Evolutionary conservation across 768 basidiomycete genomes (phyloP).

Genomic region (Leccinellum rugosiceps): DNA sequence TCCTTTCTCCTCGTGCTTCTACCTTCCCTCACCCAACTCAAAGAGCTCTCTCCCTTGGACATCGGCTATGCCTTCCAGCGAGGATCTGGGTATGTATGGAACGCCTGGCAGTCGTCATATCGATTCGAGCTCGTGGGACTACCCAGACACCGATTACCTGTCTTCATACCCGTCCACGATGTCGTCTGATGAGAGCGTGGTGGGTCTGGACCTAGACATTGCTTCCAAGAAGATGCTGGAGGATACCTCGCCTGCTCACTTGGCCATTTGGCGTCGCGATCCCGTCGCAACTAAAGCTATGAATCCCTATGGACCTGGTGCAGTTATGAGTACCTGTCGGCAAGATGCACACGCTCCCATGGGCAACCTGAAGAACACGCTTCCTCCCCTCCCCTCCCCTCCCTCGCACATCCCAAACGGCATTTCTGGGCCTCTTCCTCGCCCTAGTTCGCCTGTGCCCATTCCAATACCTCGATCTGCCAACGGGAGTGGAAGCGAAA

Average conservation of each 20-base stretch:
- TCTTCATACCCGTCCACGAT: constrained; percentile 47
- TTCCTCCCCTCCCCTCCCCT: constrained; percentile 12
- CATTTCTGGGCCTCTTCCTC: constrained; percentile 18
- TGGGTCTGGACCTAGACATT: constrained; percentile 30
- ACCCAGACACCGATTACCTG: constrained; percentile 44
- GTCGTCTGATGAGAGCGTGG: constrained; percentile 32
- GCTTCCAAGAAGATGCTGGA: constrained; percentile 32
- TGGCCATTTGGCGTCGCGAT: constrained; percentile 34
- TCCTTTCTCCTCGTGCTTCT: constrained; percentile 56
- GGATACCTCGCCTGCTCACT: constrained; percentile 28
- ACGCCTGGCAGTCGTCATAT: constrained; percentile 49
- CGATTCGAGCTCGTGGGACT: constrained; percentile 48
- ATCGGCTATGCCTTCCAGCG: constrained; percentile 36
- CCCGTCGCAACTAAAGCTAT: constrained; percentile 23
- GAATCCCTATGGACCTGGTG: constrained; percentile 23
- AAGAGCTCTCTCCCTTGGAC: constrained; percentile 35
- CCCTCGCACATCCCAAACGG: constrained; percentile 7
- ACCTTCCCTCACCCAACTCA: constrained; percentile 44
- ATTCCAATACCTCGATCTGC: constrained; percentile 29
- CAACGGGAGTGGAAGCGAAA: constrained; percentile 31
- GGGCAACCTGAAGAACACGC: constrained; percentile 5
- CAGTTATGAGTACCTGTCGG: constrained; percentile 28
- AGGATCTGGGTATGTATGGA: constrained; percentile 36
- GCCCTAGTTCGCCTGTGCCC: constrained; percentile 27
- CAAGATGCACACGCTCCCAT: constrained; percentile 17